These are phyloP conservation scores for Aspergillus nidulans DNA, from an alignment of 495 filamentous ascomycete species.

Conservation along the genomic window DNA sequence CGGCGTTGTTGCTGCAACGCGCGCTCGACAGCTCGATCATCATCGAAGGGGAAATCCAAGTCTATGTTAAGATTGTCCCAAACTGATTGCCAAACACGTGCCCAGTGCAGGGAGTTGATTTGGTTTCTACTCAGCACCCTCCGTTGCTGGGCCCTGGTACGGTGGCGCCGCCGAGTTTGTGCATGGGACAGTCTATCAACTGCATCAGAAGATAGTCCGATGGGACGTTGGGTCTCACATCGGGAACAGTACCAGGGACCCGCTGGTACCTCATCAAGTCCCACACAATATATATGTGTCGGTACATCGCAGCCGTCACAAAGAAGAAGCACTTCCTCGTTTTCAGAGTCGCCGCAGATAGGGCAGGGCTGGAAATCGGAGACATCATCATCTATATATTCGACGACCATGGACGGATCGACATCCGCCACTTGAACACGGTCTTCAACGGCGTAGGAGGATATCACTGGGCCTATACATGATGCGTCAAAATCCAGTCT, in stretches of 20 bases:
- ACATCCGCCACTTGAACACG: conserved; percentile 86
- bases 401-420: conserved; percentile 73
- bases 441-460: conserved; percentile 81
- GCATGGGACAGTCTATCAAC: conserved; percentile 27
- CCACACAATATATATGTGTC: conserved; percentile 83
- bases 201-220: conserved; percentile 32
- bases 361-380: conserved; percentile 64
- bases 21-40: conserved; percentile 53
- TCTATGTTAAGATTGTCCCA: conserved; percentile 68
- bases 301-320: conserved; percentile 83
- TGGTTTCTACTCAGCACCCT: conserved; percentile 39
- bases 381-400: conserved; percentile 66
- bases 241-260: conserved; percentile 82
- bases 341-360: conserved; percentile 70
- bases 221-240: conserved; percentile 56
- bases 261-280: conserved; percentile 65
- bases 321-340: conserved; percentile 74
- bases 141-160: conserved; percentile 49
- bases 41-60: conserved; percentile 84
- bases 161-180: conserved; percentile 39
- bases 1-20: conserved; percentile 52
- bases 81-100: conserved; percentile 65
- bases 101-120: conserved; percentile 51
- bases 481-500: conserved; percentile 1
- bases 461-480: conserved; percentile 60